Evolutionary conservation across 2,329 filamentous ascomycete species (phyloP).

Genomic region (Madurella fahalii): DNA sequence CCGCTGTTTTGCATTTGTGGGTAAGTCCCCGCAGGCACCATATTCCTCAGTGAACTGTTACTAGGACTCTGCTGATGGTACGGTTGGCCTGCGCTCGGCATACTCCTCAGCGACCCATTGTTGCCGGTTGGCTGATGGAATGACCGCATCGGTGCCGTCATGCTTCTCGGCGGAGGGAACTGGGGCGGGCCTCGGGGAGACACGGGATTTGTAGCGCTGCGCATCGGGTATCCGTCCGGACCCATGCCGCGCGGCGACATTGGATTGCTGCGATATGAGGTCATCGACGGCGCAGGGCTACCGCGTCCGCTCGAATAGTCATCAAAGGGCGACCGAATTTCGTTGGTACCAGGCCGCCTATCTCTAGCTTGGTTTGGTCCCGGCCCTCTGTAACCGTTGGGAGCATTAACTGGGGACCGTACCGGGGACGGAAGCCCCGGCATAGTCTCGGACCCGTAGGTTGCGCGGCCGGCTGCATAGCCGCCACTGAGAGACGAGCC

Average conservation of each 20-base stretch:
- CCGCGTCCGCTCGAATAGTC: constrained; percentile 25
- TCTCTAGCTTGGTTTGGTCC: constrained; percentile 7
- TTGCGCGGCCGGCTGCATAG: constrained; percentile 26
- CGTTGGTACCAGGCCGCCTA: constrained; percentile 5
- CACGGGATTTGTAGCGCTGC: constrained; percentile 30
- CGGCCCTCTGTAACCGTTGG: constrained; percentile 19
- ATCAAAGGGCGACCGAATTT: constrained; percentile 16
- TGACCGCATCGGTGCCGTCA: constrained; percentile 31
- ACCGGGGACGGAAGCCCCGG: constrained; percentile 28
- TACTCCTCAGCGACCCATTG: constrained; percentile 17
- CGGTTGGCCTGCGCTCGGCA: not conserved
- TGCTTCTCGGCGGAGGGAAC: constrained; percentile 31
- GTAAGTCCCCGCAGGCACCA: constrained; percentile 7
- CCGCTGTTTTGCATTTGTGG: constrained; percentile 1
- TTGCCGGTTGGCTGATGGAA: constrained; percentile 21
- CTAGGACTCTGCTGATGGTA: constrained; percentile 3
- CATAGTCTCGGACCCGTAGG: constrained; percentile 26
- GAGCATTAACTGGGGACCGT: constrained; percentile 22
- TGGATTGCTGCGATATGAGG: constrained; percentile 20
- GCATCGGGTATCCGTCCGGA: constrained; percentile 11
- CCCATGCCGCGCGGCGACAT: constrained; percentile 10
- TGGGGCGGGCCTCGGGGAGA: constrained; percentile 23
- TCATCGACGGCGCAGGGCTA: constrained; percentile 31
- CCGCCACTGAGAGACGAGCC: constrained; percentile 22
- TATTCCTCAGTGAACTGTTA: constrained; percentile 16